Base-by-base conservation (phyloP, 257 asterid genomes). In the Scutellaria baicalensis region DNA sequence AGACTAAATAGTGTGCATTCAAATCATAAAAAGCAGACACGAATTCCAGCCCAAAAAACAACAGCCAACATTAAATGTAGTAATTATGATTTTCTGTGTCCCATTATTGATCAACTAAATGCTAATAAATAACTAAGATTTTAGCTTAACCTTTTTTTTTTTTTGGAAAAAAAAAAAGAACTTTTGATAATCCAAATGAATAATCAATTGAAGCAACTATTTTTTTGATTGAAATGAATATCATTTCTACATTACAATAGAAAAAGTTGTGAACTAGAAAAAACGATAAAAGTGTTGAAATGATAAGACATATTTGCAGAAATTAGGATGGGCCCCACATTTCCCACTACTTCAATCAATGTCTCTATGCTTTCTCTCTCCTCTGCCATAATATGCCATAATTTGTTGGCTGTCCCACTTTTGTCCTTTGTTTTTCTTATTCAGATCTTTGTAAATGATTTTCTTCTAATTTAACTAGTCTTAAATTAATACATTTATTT, bases 361-460 rank as follows among this genome's bases (percentile, higher is more conserved):
- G 64, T 36, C 42, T 66, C 38, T 52, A 3, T 51, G 23, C 63
- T 57, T 69, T 14, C 61, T 17, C 59, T 12, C 31, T 47, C 10
- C 4, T 38, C 39, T 27, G 33, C 33, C 5, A 27, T 5, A 27
- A 27, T 27, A 27, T 27, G 33, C 33, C 66, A 60, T 42, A 40
- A 42, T 50, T 36, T 68, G n/a, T 51, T 52, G 17, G 4, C 6
- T 54, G 23, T 11, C 73, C 72, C 80, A 75, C 75, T 17, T 75
- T 52, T 18, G 14, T 31, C 23, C 35, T 51, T 10, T 2, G 4
- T 54, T 20, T 10, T 2, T 44, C 10, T 42, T 13, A 38, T 13
- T 54, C 44, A 66, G 47, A 58, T 74, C 62, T 65, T 31, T 52
- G 33, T 27, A 27, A 27, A 27, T 27, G 33, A 27, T 27, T 2